A percentile compares a stretch with the other conserved stretches of the same genome.
Evolutionary conservation across 768 basidiomycete genomes (phyloP).

Genomic region (Omphalotus guepiniiformis): DNA sequence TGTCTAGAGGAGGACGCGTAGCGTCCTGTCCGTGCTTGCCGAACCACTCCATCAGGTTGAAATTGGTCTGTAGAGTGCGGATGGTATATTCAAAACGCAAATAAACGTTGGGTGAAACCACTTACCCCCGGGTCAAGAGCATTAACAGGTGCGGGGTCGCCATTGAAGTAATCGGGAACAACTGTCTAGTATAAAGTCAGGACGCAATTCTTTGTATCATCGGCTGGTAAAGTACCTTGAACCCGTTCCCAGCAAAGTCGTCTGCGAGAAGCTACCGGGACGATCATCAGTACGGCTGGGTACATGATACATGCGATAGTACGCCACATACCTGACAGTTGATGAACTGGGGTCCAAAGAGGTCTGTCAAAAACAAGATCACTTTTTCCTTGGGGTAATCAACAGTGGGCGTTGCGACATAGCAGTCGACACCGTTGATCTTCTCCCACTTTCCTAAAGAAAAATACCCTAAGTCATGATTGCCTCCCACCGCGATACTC

Average conservation of each 20-base stretch:
- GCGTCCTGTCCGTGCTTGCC: slow-evolving; percentile 30
- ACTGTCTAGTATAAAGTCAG: slow-evolving; percentile 26
- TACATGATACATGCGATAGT: not conserved
- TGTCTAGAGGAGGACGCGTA: slow-evolving; percentile 50
- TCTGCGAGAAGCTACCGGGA: slow-evolving; percentile 26
- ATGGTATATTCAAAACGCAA: slow-evolving; percentile 23
- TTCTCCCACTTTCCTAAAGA: slow-evolving; percentile 41
- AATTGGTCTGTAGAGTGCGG: slow-evolving; percentile 31
- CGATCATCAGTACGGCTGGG: no score
- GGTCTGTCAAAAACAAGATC: slow-evolving; percentile 49
- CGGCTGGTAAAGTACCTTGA: slow-evolving; percentile 18
- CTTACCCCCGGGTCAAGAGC: slow-evolving; percentile 30
- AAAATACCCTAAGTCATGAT: slow-evolving; percentile 5
- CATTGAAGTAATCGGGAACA: slow-evolving; percentile 37
- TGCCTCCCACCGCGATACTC: not conserved
- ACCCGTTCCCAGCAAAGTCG: slow-evolving; percentile 36
- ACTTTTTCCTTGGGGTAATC: slow-evolving; percentile 54
- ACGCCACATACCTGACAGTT: slow-evolving; percentile 39
- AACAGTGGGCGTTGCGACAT: slow-evolving; percentile 48
- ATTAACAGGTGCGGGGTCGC: slow-evolving; percentile 34
- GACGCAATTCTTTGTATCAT: not conserved
- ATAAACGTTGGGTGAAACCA: not conserved
- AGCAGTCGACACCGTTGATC: slow-evolving; percentile 45
- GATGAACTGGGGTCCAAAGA: slow-evolving; percentile 44
- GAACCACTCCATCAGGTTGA: slow-evolving; percentile 42